These are phyloP conservation scores for Plantago elongata DNA, from an alignment of 257 asterid genomes.

Conservation along the genomic window DNA sequence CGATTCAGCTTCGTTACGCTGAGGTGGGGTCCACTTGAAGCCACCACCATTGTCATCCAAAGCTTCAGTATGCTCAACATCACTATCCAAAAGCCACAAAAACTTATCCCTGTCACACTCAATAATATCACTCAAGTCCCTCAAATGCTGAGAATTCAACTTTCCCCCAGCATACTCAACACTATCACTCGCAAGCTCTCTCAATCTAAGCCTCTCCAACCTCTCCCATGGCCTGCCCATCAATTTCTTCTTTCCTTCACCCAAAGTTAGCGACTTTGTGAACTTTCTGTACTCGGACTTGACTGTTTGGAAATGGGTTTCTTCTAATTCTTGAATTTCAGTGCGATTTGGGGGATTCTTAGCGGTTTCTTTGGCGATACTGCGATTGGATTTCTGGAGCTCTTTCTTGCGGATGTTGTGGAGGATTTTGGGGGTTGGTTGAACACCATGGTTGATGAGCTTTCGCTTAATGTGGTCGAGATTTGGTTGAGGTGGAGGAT, in stretches of 20 bases:
- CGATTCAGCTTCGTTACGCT: constrained; percentile 59
- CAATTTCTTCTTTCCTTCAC: constrained; percentile 32
- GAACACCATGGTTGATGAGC: constrained; percentile 48
- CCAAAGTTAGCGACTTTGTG: constrained; percentile 24
- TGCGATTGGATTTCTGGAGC: constrained; percentile 76
- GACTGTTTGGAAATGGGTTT: constrained; percentile 50
- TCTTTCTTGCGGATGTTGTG: constrained; percentile 86
- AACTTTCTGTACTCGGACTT: constrained; percentile 69
- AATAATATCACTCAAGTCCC: constrained; percentile 68
- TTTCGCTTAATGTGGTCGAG: constrained; percentile 48
- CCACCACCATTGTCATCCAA: constrained; percentile 32
- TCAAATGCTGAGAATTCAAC: constrained; percentile 52
- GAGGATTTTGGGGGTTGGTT: constrained; percentile 76
- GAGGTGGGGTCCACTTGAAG: constrained; percentile 43
- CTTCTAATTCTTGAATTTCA: constrained; percentile 50
- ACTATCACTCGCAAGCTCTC: constrained; percentile 49
- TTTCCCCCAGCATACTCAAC: constrained; percentile 45
- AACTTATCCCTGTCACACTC: constrained; percentile 71
- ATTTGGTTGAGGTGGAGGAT: constrained; percentile 40
- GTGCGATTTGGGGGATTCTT: constrained; percentile 49
- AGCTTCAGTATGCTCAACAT: constrained; percentile 41
- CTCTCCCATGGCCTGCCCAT: constrained; percentile 94
- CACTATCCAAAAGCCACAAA: constrained; percentile 79
- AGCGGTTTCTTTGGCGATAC: constrained; percentile 51
- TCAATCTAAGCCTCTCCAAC: constrained; percentile 53